Evolutionary conservation across 345 rosid species (phyloP), one percentile per base, ranked within the genome.

Genomic region (Gossypium turneri): DNA sequence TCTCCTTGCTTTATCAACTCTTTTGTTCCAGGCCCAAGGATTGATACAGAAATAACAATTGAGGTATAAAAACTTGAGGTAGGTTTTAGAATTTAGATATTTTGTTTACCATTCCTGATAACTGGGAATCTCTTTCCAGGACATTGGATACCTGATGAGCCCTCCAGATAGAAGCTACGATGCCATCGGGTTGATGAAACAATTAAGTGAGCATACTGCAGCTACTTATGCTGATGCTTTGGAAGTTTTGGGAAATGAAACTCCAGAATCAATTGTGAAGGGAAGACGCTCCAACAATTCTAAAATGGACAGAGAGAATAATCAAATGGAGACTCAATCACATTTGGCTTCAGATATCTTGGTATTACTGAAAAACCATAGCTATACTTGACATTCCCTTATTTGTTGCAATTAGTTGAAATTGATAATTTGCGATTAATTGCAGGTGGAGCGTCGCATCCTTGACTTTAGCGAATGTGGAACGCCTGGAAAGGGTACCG

Each of bases 391-490:
- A 22, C 55, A 17, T 55, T 22, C 41, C 20, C 11, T 63, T 60
- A 12, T 3, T 57, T 61, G 19, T 34, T 34, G 57, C 45, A 50
- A 16, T 70, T 8, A 45, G 15, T 57, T 67, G 15, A 84, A 51
- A 55, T 5, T n/a, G 60, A 56, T 57, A 3, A 1, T 45, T 19
- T 61, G 65, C 43, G 19, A 67, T 19, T 20, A 10, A 69, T 72
- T 78, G 87, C 90, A 95, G 99, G 82, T 86, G n/a, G 99, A 91
- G 80, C 79, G 94, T n/a, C 97, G 98, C 3, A 73, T 80, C 12
- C 93, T 95, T 9, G 99, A 95, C 83, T 95, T 95, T 81, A 95
- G 92, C 52, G 99, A 95, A 72, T 93, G 99, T 43, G 98, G 82
- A 73, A 90, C 90, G 45, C 98, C 98, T 0, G 89, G 79, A 78